phyloP scores from a whole-genome alignment of 768 basidiomycete species.

The Lanmaoa rubissima region DNA sequence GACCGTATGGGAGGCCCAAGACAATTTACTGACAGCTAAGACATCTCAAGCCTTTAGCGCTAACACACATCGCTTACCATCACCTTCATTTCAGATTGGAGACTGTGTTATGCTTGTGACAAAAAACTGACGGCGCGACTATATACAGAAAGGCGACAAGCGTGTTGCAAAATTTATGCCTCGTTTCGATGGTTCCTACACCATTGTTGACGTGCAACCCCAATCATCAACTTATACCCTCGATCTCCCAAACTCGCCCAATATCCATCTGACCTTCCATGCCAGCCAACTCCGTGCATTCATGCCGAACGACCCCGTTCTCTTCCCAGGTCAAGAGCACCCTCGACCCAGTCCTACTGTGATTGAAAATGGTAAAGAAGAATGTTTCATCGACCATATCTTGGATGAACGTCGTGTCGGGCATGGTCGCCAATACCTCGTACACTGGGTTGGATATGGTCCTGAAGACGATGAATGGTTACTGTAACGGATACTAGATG shows the following conservation, averaged over 20 bases:
- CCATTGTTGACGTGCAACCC: constrained; percentile 17
- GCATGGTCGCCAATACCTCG: constrained; percentile 14
- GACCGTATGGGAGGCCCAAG: neutral
- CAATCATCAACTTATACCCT: constrained; percentile 18
- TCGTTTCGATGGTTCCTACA: constrained; percentile 30
- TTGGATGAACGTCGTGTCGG: constrained; percentile 11
- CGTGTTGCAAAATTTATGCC: constrained; percentile 47
- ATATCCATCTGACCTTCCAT: constrained; percentile 34
- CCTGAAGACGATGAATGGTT: constrained; percentile 9
- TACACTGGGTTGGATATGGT: constrained; percentile 17
- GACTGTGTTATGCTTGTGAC: constrained; percentile 40
- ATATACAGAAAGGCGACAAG: too few relatives aligned
- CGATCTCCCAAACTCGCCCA: constrained; percentile 22
- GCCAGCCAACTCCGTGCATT: constrained; percentile 29
- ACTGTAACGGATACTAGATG: neutral
- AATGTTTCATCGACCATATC: neutral
- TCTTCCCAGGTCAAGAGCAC: constrained; percentile 34
- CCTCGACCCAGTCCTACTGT: neutral
- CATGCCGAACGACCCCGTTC: constrained; percentile 34
- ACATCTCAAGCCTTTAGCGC: too few relatives aligned
- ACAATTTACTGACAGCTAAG: too few relatives aligned
- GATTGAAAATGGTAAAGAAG: neutral
- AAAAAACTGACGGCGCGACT: constrained; percentile 13
- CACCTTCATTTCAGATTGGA: constrained; percentile 16
- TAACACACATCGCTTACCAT: too few relatives aligned